Percentiles rank a stretch among this genome's conserved stretches.
Conservation (phyloP, 768 basidiomycete species). For the Lentinula guzmanii region DNA sequence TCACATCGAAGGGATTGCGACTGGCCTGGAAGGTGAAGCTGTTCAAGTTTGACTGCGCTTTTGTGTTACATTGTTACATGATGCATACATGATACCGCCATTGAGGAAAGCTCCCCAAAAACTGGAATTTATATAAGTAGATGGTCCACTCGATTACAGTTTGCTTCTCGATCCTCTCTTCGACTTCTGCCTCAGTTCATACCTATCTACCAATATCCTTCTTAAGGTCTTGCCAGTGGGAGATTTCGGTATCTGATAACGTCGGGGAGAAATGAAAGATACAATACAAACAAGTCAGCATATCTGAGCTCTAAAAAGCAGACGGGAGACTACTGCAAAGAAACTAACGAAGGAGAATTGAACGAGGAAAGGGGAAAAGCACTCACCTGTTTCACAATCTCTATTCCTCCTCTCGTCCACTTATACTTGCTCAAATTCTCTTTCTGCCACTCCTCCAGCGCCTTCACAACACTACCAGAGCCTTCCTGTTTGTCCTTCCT, state of each 20-base stretch:
- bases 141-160: neutral
- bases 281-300: neutral
- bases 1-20: no score
- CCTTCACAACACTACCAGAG: constrained; percentile 28
- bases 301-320: neutral
- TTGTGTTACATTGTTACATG: no score
- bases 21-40: no score
- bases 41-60: no score
- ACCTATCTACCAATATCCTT: constrained; percentile 51
- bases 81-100: no score
- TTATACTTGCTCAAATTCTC: constrained; percentile 68
- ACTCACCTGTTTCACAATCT: constrained; percentile 56
- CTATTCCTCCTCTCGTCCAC: constrained; percentile 70
- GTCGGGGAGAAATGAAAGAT: neutral
- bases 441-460: constrained; percentile 56
- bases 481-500: constrained; percentile 27
- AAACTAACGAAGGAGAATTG: neutral
- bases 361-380: neutral
- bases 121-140: no score
- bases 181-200: constrained; percentile 29
- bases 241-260: constrained; percentile 59
- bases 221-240: constrained; percentile 71
- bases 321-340: neutral
- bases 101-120: no score
- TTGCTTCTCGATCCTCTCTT: neutral